Conservation (phyloP, 371 early-diverging fungal species). For the Saksenaea oblongispora region DNA sequence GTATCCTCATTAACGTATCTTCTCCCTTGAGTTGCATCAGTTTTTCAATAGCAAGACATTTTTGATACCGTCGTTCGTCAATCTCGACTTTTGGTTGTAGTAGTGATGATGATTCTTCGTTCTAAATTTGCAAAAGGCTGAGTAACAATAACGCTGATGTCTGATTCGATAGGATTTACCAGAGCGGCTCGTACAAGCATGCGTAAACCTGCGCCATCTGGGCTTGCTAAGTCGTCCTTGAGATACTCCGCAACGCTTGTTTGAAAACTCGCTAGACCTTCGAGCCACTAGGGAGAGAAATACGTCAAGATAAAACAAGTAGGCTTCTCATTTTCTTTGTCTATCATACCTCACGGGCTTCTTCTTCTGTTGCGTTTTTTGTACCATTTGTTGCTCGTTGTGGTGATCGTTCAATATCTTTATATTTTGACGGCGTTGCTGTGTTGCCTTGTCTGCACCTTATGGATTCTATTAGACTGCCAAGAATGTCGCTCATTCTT, state of each 20-base stretch:
- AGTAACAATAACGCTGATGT: background rate
- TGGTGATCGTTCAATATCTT: background rate
- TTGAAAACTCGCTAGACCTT: slow-evolving; percentile 16
- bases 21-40: slow-evolving; percentile 16
- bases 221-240: background rate
- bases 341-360: slow-evolving; percentile 11
- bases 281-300: slow-evolving; percentile 16
- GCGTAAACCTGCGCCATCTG: background rate
- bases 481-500: background rate
- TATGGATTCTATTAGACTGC: background rate
- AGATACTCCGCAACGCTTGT: slow-evolving; percentile 4
- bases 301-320: background rate
- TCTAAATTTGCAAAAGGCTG: background rate
- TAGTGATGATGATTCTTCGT: background rate
- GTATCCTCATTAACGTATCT: slow-evolving; percentile 12
- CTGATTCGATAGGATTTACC: background rate
- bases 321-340: background rate
- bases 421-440: background rate
- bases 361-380: slow-evolving; percentile 14
- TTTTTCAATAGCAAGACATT: slow-evolving; percentile 13
- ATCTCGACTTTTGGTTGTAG: slow-evolving; percentile 7
- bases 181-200: slow-evolving; percentile 9
- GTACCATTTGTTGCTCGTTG: slow-evolving; percentile 7
- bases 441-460: background rate
- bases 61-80: slow-evolving; percentile 5